These are phyloP conservation scores for Pleomassaria siparia DNA, from an alignment of 2,329 filamentous ascomycete genomes.

Conservation along the genomic window DNA sequence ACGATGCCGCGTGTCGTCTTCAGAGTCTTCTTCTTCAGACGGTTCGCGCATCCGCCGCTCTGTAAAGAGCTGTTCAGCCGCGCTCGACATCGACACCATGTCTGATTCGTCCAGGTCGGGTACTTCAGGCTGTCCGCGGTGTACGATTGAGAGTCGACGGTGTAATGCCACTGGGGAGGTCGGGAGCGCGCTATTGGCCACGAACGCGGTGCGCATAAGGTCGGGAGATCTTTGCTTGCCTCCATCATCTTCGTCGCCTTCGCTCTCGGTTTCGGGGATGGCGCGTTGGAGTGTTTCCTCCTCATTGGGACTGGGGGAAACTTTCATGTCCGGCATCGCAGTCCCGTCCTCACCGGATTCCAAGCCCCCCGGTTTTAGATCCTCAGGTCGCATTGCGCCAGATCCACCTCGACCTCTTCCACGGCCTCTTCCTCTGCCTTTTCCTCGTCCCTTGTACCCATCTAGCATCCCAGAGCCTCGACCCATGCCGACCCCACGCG, in stretches of 20 bases:
- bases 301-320: neutral
- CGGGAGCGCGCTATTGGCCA: conserved; percentile 35
- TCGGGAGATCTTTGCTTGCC: conserved; percentile 17
- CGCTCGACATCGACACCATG: conserved; percentile 4
- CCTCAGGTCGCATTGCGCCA: conserved; percentile 1
- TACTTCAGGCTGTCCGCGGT: conserved; percentile 5
- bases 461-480: conserved; percentile 14
- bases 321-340: neutral
- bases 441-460: conserved; percentile 7
- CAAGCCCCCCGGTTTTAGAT: conserved; percentile 1
- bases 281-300: conserved; percentile 8
- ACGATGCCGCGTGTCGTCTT: conserved; percentile 6
- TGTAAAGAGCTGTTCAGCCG: conserved; percentile 7
- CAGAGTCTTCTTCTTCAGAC: conserved; percentile 1
- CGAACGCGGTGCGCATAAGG: conserved; percentile 30
- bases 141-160: conserved; percentile 2
- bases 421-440: conserved; percentile 17
- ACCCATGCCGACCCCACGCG: conserved; percentile 10
- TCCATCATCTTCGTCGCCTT: conserved; percentile 10
- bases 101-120: conserved; percentile 9
- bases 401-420: conserved; percentile 15
- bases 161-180: conserved; percentile 16
- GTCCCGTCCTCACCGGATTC: conserved; percentile 3
- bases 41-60: conserved; percentile 1
- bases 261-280: conserved; percentile 16